Evolutionary conservation across 2,329 filamentous ascomycete genomes (phyloP).

Genomic region (Tolypocladium guangdongense): DNA sequence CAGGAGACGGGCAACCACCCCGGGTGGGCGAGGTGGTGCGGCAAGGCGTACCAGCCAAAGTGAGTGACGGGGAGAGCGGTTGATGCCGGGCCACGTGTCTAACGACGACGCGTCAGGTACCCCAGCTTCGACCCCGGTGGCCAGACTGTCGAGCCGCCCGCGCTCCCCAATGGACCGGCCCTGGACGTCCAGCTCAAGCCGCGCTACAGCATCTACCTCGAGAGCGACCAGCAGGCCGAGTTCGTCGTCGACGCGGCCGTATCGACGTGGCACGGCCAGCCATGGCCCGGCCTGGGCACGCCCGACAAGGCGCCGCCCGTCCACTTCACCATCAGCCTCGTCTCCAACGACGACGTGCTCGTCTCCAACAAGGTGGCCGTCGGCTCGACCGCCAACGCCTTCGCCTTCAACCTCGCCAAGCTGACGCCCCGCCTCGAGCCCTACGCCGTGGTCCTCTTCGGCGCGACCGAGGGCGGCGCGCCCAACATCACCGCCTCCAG

Average conservation of each 20-base stretch:
- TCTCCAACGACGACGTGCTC: conserved; percentile 17
- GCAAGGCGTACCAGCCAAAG: conserved; percentile 33
- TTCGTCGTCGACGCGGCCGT: conserved; percentile 32
- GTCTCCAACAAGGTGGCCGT: conserved; percentile 21
- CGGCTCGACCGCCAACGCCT: conserved; percentile 22
- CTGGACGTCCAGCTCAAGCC: conserved; percentile 33
- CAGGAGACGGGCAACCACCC: conserved; percentile 26
- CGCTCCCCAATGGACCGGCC: conserved; percentile 18
- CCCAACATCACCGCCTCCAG: conserved; percentile 23
- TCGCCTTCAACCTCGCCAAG: conserved; percentile 23
- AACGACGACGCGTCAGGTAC: conserved; percentile 11
- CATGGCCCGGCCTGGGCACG: conserved; percentile 19
- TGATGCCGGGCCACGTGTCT: background rate
- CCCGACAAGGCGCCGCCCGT: conserved; percentile 12
- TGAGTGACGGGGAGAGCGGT: conserved; percentile 9
- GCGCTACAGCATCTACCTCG: conserved; percentile 35
- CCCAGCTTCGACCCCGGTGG: conserved; percentile 34
- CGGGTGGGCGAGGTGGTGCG: conserved; percentile 35
- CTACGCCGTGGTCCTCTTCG: conserved; percentile 28
- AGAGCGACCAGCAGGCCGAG: conserved; percentile 26
- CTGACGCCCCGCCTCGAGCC: conserved; percentile 24
- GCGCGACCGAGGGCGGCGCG: conserved; percentile 17
- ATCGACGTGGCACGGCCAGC: conserved; percentile 27
- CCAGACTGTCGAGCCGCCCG: conserved; percentile 24
- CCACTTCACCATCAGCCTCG: conserved; percentile 25